Evolutionary conservation across 768 basidiomycete species (phyloP).

Genomic region (Lyophyllum atratum): DNA sequence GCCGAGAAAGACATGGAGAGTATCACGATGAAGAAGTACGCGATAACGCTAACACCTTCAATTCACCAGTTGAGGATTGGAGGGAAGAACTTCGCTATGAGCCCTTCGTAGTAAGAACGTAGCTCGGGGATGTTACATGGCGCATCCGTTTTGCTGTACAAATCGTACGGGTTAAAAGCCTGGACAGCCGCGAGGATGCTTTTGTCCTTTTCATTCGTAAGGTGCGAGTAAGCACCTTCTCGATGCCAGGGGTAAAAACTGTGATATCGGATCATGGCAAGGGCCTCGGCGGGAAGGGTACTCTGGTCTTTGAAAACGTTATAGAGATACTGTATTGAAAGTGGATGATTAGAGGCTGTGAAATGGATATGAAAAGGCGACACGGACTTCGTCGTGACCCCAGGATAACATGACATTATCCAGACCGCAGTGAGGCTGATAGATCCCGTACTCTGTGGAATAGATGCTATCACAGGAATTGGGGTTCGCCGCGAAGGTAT

Average conservation of each 20-base stretch:
- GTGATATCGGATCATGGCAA: slow-evolving; percentile 94
- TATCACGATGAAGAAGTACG: not conserved
- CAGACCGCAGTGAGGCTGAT: slow-evolving; percentile 76
- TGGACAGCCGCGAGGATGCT: slow-evolving; percentile 70
- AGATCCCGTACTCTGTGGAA: slow-evolving; percentile 74
- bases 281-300: slow-evolving; percentile 74
- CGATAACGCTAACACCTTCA: too few relatives aligned
- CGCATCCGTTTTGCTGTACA: slow-evolving; percentile 87
- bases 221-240: slow-evolving; percentile 80
- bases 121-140: slow-evolving; percentile 62
- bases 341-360: not conserved
- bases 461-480: slow-evolving; percentile 67
- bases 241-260: slow-evolving; percentile 97
- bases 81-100: slow-evolving; percentile 89
- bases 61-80: slow-evolving; percentile 79
- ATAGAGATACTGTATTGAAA: slow-evolving; percentile 67
- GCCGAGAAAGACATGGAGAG: not conserved
- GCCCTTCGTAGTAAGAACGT: slow-evolving; percentile 78
- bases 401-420: slow-evolving; percentile 88
- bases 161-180: slow-evolving; percentile 92
- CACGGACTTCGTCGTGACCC: slow-evolving; percentile 86
- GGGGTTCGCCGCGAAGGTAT: slow-evolving; percentile 75
- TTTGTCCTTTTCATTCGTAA: slow-evolving; percentile 72
- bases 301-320: slow-evolving; percentile 83
- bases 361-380: slow-evolving; percentile 4